These are phyloP conservation scores for Lagenidium sp. DNA, from an alignment of 352 stramenopile species.

Conservation along the genomic window DNA sequence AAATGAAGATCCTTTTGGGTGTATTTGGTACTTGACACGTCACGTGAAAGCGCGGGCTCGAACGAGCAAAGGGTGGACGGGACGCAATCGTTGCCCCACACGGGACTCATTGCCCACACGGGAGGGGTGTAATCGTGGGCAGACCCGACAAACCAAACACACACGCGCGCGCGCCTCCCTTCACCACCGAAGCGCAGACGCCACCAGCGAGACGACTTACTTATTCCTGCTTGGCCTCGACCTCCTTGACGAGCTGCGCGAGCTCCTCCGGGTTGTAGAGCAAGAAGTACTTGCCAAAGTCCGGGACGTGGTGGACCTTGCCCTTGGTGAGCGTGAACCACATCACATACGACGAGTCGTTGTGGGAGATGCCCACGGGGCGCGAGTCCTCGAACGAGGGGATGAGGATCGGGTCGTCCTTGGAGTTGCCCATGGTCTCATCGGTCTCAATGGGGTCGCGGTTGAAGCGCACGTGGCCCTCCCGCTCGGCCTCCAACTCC, in stretches of 20 bases:
- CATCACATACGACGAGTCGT: slow-evolving; percentile 84
- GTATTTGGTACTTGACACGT: too few species aligned
- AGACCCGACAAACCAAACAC: too few species aligned
- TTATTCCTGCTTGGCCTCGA: slow-evolving; percentile 77
- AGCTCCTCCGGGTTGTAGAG: slow-evolving; percentile 85
- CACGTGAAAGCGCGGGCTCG: too few species aligned
- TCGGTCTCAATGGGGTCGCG: slow-evolving; percentile 80
- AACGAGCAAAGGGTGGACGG: too few species aligned
- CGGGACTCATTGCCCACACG: too few species aligned
- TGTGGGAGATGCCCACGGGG: slow-evolving; percentile 78
- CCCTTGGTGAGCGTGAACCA: slow-evolving; percentile 85
- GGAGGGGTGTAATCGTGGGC: too few species aligned
- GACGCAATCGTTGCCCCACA: too few species aligned
- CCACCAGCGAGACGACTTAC: neutral
- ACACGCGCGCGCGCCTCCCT: neutral
- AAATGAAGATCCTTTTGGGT: too few species aligned
- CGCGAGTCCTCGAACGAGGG: slow-evolving; percentile 69
- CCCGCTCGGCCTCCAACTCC: slow-evolving; percentile 63
- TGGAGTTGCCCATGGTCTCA: slow-evolving; percentile 83
- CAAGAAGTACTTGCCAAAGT: slow-evolving; percentile 88
- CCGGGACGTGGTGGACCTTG: slow-evolving; percentile 81
- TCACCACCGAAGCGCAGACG: neutral
- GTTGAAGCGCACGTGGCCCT: slow-evolving; percentile 68
- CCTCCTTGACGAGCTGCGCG: slow-evolving; percentile 72
- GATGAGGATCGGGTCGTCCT: slow-evolving; percentile 84